Percentiles rank a stretch among this genome's conserved stretches.
These are phyloP conservation scores for Claviceps arundinis DNA, from an alignment of 2,329 filamentous ascomycete genomes.

Conservation along the genomic window DNA sequence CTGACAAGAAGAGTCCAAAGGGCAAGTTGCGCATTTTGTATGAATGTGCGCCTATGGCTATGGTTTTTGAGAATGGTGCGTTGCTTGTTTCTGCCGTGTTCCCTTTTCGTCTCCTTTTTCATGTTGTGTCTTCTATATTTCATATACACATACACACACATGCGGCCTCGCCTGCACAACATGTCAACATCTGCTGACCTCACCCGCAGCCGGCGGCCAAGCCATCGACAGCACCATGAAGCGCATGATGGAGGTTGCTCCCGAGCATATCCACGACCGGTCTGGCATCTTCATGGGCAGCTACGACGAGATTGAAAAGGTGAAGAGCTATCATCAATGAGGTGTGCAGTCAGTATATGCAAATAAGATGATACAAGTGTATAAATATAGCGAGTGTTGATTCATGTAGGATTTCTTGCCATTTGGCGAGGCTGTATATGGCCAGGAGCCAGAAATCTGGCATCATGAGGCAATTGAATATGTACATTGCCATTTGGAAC, in stretches of 20 bases:
- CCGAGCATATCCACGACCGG: constrained; percentile 86
- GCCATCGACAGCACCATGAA: constrained; percentile 85
- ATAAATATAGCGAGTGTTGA: too few relatives aligned
- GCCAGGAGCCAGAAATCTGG: too few relatives aligned
- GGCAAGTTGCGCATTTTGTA: constrained; percentile 95
- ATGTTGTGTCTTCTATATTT: background rate
- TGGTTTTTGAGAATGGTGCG: constrained; percentile 96
- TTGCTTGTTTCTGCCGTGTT: constrained; percentile 7
- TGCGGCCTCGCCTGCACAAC: too few relatives aligned
- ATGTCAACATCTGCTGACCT: background rate
- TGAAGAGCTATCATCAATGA: constrained; percentile 64
- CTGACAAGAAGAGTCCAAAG: constrained; percentile 97
- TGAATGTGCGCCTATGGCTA: constrained; percentile 93
- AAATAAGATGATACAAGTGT: background rate
- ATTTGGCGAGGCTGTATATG: too few relatives aligned
- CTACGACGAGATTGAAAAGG: constrained; percentile 89
- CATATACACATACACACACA: background rate
- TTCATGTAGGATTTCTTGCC: too few relatives aligned
- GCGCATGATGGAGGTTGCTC: constrained; percentile 78
- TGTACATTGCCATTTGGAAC: too few relatives aligned
- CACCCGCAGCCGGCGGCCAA: constrained; percentile 65
- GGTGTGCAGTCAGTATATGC: background rate
- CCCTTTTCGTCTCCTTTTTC: background rate
- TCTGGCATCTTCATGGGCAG: constrained; percentile 95
- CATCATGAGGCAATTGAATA: too few relatives aligned